phyloP scores from a whole-genome alignment of 2,329 filamentous ascomycete species.

The Penicillium rolfsii region DNA sequence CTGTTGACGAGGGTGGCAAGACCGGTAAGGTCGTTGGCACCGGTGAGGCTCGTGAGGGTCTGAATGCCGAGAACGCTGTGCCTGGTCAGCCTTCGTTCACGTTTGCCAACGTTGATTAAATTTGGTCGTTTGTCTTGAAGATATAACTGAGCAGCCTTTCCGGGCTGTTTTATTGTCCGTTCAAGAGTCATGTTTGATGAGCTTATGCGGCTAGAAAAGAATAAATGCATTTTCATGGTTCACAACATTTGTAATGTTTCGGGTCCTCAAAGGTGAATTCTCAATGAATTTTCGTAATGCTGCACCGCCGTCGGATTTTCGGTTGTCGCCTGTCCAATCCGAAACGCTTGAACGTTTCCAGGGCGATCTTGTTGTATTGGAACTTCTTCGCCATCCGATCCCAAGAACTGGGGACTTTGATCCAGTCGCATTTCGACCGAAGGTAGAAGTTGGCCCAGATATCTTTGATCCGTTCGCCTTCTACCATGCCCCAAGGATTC shows the following conservation, averaged over 20 bases:
- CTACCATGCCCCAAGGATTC: too few relatives aligned
- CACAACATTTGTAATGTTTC: background rate
- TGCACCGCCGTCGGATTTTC: too few relatives aligned
- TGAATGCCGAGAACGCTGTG: slow-evolving; percentile 74
- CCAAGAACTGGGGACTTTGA: too few relatives aligned
- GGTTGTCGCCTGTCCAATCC: too few relatives aligned
- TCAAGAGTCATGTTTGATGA: slow-evolving; percentile 29
- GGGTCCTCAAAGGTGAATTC: too few relatives aligned
- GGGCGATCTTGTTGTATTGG: too few relatives aligned
- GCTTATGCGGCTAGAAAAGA: slow-evolving; percentile 28
- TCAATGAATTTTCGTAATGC: too few relatives aligned
- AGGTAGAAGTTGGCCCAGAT: too few relatives aligned
- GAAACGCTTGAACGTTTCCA: too few relatives aligned
- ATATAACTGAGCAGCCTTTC: background rate
- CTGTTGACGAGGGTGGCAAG: slow-evolving; percentile 64
- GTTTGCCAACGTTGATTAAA: slow-evolving; percentile 75
- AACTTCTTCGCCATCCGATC: too few relatives aligned
- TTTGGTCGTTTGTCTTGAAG: slow-evolving; percentile 19
- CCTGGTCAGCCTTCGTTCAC: slow-evolving; percentile 81
- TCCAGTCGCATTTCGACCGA: too few relatives aligned
- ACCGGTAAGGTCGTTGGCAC: slow-evolving; percentile 48
- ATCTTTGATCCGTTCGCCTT: too few relatives aligned
- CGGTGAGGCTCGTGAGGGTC: slow-evolving; percentile 60
- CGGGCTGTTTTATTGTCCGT: background rate
- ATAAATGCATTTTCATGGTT: slow-evolving; percentile 24